Evolutionary conservation across 2,329 filamentous ascomycete species (phyloP).

Genomic region (Calonectria hongkongensis): DNA sequence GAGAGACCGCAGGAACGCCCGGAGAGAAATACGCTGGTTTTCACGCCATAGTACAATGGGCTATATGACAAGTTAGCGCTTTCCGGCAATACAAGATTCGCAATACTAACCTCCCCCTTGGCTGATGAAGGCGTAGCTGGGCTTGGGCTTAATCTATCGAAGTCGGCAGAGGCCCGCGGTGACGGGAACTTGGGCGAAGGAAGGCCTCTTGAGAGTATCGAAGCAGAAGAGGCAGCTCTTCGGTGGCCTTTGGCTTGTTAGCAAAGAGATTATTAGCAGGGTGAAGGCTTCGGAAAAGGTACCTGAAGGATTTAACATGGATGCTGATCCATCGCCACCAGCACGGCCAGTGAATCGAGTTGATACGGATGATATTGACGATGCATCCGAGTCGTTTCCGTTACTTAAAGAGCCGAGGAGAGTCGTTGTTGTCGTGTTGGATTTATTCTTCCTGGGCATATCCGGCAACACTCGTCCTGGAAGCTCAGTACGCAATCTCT

Average conservation of each 20-base stretch:
- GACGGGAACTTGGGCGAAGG: slow-evolving; percentile 55
- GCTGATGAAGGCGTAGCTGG: slow-evolving; percentile 49
- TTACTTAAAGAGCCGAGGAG: slow-evolving; percentile 73
- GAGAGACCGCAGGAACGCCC: slow-evolving; percentile 91
- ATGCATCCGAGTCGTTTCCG: slow-evolving; percentile 82
- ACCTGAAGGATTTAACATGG: slow-evolving; percentile 57
- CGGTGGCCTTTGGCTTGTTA: slow-evolving; percentile 50
- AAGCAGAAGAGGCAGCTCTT: slow-evolving; percentile 54
- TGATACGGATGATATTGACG: slow-evolving; percentile 87
- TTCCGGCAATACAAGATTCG: background rate
- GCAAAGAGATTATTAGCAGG: background rate
- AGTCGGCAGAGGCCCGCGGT: slow-evolving; percentile 58
- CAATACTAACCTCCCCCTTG: slow-evolving; percentile 52
- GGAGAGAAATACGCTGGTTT: slow-evolving; percentile 91
- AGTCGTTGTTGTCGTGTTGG: slow-evolving; percentile 79
- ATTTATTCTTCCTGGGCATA: slow-evolving; percentile 93
- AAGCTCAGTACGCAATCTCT: slow-evolving; percentile 86
- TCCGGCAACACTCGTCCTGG: slow-evolving; percentile 93
- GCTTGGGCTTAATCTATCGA: slow-evolving; percentile 57
- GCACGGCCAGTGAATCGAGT: slow-evolving; percentile 74
- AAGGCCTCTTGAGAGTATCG: slow-evolving; percentile 57
- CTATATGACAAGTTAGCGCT: slow-evolving; percentile 59
- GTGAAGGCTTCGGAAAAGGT: background rate
- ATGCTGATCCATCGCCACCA: slow-evolving; percentile 43
- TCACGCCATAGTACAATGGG: slow-evolving; percentile 85